Percentiles rank a stretch among this genome's conserved stretches.
phyloP scores from a whole-genome alignment of 768 basidiomycete species.

The Agaricus subrufescens region DNA sequence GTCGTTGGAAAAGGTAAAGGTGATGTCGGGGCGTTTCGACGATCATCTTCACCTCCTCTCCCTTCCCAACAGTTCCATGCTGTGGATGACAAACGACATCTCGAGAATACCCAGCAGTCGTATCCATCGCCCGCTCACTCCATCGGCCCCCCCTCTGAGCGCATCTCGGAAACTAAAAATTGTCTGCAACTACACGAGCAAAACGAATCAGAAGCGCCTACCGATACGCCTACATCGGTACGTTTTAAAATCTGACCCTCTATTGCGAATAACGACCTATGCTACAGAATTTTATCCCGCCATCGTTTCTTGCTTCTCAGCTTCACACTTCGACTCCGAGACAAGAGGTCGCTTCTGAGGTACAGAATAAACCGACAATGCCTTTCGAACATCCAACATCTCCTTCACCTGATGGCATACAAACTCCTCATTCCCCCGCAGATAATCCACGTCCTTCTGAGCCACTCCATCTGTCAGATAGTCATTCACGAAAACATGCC shows the following conservation, averaged over 20 bases:
- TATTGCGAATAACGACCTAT: background rate
- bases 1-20: background rate
- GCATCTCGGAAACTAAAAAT: too few species aligned
- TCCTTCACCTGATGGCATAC: background rate
- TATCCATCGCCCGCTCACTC: too few species aligned
- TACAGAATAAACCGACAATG: background rate
- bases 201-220: too few species aligned
- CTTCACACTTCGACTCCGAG: constrained; percentile 51
- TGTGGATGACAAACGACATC: too few species aligned
- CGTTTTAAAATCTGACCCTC: background rate
- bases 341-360: background rate
- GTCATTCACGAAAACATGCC: background rate
- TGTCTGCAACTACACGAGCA: too few species aligned
- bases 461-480: background rate
- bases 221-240: background rate
- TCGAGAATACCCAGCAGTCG: too few species aligned
- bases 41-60: background rate
- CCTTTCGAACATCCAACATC: background rate
- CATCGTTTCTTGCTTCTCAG: constrained; percentile 49
- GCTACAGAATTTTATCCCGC: constrained; percentile 43
- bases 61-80: background rate
- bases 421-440: background rate
- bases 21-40: background rate
- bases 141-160: too few species aligned
- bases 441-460: background rate